These are phyloP conservation scores for Pestalotiopsis sp. DNA, from an alignment of 2,329 filamentous ascomycete genomes.

Conservation along the genomic window DNA sequence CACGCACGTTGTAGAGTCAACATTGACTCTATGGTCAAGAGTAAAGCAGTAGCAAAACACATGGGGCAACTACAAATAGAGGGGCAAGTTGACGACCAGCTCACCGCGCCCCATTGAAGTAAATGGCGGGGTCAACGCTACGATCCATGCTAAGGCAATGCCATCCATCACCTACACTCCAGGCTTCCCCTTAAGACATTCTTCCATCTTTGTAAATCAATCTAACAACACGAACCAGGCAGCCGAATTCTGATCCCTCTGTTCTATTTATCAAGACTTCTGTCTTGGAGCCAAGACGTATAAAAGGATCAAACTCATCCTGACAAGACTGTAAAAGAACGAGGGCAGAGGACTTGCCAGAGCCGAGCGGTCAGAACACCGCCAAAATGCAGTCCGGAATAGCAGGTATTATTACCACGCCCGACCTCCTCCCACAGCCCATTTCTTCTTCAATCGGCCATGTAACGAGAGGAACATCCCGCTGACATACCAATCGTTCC, in stretches of 20 bases:
- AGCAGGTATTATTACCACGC: slow-evolving; percentile 52
- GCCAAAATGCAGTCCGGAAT: slow-evolving; percentile 76
- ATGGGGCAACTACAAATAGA: background rate
- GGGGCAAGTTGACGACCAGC: background rate
- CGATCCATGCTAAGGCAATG: background rate
- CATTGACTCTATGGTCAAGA: no score
- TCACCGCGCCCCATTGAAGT: background rate
- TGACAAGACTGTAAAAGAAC: background rate
- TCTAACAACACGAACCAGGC: background rate
- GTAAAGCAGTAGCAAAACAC: no score
- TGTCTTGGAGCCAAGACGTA: background rate
- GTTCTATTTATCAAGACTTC: background rate
- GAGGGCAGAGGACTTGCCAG: background rate
- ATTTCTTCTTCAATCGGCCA: background rate
- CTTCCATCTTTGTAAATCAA: background rate
- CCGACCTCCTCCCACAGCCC: background rate
- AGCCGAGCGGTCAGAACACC: background rate
- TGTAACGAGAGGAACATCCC: background rate
- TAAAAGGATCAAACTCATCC: background rate
- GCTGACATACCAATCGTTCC: slow-evolving; percentile 8
- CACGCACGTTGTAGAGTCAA: no score
- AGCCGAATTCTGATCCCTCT: background rate
- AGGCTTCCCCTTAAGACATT: background rate
- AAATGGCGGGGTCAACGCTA: background rate
- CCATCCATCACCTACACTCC: background rate